A percentile compares a stretch with the other conserved stretches of the same genome.
Conservation (phyloP, 495 filamentous ascomycete species). For the Xylaria intraflava region DNA sequence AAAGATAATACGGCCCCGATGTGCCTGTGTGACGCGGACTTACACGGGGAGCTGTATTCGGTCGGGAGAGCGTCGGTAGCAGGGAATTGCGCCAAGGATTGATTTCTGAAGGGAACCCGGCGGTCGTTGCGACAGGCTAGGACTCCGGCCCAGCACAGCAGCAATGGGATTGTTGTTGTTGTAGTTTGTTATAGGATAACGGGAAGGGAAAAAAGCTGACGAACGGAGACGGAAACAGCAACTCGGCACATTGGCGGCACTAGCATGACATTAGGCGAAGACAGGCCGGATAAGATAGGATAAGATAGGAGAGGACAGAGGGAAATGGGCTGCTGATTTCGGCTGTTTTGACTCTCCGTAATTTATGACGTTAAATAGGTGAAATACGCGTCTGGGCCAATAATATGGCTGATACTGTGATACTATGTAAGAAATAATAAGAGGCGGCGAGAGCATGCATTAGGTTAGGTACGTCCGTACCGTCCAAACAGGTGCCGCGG, state of each 20-base stretch:
- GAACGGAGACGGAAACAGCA: neutral
- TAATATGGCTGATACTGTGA: no score
- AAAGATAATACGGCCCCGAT: neutral
- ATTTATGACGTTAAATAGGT: slow-evolving; percentile 8
- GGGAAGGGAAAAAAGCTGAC: neutral
- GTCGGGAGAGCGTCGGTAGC: neutral
- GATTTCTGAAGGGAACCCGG: neutral
- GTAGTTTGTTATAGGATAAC: neutral
- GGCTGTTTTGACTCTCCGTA: neutral
- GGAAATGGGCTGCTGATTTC: neutral
- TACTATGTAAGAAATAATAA: no score
- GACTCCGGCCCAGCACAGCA: no score
- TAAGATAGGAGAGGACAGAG: neutral
- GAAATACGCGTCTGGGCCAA: neutral
- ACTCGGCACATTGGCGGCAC: neutral
- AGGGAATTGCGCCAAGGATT: neutral
- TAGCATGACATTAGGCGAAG: neutral
- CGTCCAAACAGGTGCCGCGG: no score
- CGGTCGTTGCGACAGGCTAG: neutral
- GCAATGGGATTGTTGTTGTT: neutral
- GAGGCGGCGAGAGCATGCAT: no score
- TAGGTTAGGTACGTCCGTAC: no score
- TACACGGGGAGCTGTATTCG: neutral
- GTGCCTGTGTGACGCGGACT: neutral
- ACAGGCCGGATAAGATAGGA: neutral